phyloP scores from a whole-genome alignment of 2,329 filamentous ascomycete species.

The Venturiaceae sp. region DNA sequence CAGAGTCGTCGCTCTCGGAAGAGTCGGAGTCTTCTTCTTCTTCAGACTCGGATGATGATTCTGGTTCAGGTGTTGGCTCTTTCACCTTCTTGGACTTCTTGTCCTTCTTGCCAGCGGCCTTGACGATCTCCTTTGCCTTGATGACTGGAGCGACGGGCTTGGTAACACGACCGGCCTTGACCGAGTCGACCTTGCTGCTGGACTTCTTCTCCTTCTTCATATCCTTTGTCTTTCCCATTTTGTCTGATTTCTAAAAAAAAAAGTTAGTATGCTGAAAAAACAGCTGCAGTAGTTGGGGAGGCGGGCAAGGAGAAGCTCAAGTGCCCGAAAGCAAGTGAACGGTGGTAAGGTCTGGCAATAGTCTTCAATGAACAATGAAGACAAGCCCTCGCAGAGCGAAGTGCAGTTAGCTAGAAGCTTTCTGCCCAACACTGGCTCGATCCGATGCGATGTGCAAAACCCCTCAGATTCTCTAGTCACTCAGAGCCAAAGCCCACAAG shows the following conservation, averaged over 20 bases:
- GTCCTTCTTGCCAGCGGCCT: conserved; percentile 33
- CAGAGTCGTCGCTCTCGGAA: conserved; percentile 18
- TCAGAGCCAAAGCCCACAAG: conserved; percentile 27
- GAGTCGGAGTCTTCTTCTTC: conserved; percentile 1
- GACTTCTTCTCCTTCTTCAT: conserved; percentile 53
- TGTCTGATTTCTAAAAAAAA: background rate
- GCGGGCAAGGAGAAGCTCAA: background rate
- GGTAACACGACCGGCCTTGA: conserved; percentile 58
- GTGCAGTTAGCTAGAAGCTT: background rate
- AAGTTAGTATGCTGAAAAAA: background rate
- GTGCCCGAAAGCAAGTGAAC: background rate
- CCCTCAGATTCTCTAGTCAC: conserved; percentile 25
- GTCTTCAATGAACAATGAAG: background rate
- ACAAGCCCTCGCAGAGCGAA: background rate
- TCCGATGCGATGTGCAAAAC: conserved; percentile 14
- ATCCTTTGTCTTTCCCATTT: conserved; percentile 6
- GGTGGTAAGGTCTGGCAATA: background rate
- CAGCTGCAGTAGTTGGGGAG: background rate
- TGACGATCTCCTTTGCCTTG: conserved; percentile 59
- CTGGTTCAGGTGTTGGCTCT: conserved; percentile 35
- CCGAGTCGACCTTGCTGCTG: conserved; percentile 39
- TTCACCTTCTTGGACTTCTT: conserved; percentile 42
- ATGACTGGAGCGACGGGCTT: conserved; percentile 58
- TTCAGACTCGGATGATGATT: conserved; percentile 12
- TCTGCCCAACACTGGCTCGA: background rate